These are phyloP conservation scores for Yamadazyma siamensis DNA, from an alignment of 1,139 yeast species.

Conservation along the genomic window DNA sequence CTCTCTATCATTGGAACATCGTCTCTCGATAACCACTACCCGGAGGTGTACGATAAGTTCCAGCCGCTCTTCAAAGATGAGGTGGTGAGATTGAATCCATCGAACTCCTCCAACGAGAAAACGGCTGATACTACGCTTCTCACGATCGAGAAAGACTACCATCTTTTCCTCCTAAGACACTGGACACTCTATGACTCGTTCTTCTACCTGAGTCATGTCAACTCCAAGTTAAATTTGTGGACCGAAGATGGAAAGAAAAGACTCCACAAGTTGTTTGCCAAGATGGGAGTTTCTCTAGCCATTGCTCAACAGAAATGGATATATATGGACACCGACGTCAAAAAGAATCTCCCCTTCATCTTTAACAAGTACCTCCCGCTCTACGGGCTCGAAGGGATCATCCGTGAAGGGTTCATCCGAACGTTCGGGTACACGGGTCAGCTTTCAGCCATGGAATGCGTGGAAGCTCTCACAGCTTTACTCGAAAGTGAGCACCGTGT, in stretches of 20 bases:
- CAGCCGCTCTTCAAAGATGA: conserved; percentile 81
- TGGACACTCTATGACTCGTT: conserved; percentile 93
- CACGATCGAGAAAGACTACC: conserved; percentile 77
- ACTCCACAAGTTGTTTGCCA: conserved; percentile 87
- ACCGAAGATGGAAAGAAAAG: conserved; percentile 87
- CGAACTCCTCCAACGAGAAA: conserved; percentile 26
- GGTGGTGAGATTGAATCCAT: conserved; percentile 62
- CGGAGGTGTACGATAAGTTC: conserved; percentile 70
- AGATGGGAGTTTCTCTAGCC: conserved; percentile 90
- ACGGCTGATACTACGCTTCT: conserved; percentile 66
- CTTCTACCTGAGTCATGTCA: conserved; percentile 83
- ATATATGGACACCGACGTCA: conserved; percentile 79
- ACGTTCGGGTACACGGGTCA: conserved; percentile 86
- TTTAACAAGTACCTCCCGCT: conserved; percentile 68
- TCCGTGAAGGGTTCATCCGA: conserved; percentile 82
- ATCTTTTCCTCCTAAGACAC: conserved; percentile 81
- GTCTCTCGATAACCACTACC: conserved; percentile 70
- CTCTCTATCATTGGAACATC: conserved; percentile 85
- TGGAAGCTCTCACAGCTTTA: conserved; percentile 81
- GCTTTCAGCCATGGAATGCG: conserved; percentile 89
- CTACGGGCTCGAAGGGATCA: conserved; percentile 80
- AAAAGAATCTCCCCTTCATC: conserved; percentile 66
- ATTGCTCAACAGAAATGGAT: conserved; percentile 92
- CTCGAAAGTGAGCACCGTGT: conserved; percentile 60
- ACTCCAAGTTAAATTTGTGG: conserved; percentile 84